These are phyloP conservation scores for Sisymbrium altissimum DNA, from an alignment of 345 rosid genomes.

Conservation along the genomic window DNA sequence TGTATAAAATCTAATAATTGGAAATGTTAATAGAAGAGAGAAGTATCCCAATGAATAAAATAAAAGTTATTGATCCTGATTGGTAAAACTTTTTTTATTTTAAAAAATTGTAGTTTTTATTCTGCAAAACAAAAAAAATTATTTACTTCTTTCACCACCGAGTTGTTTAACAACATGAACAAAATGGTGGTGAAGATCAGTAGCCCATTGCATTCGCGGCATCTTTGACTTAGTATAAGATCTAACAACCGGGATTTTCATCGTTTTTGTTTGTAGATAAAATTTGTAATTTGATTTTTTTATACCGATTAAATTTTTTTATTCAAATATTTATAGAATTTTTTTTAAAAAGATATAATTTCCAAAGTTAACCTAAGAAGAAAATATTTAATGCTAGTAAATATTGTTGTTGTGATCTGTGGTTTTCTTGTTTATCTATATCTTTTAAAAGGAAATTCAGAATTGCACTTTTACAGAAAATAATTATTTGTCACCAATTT, in stretches of 20 bases:
- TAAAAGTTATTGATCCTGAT: not conserved
- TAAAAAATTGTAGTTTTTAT: not conserved
- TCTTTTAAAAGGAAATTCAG: not conserved
- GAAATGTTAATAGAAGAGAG: not conserved
- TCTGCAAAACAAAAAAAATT: not conserved
- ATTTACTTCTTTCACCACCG: conserved; percentile 61
- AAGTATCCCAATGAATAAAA: not conserved
- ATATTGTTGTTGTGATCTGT: not conserved
- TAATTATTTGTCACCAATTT: not conserved
- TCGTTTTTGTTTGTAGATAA: not conserved
- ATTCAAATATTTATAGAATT: not conserved
- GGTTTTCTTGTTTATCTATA: not conserved
- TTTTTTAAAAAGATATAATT: not conserved
- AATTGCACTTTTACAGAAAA: not conserved
- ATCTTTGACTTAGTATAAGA: conserved; percentile 32
- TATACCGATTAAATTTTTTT: not conserved
- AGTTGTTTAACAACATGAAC: conserved; percentile 51
- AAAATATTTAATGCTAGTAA: not conserved
- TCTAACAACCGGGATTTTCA: conserved; percentile 10
- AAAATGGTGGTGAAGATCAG: conserved; percentile 23
- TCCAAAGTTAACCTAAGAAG: not conserved
- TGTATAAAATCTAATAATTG: not conserved
- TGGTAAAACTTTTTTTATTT: not conserved
- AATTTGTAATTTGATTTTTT: not conserved
- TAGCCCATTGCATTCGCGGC: conserved; percentile 61